Percentiles rank a stretch among this genome's conserved stretches.
phyloP scores from a whole-genome alignment of 257 asterid species.

The Lithospermum erythrorhizon region DNA sequence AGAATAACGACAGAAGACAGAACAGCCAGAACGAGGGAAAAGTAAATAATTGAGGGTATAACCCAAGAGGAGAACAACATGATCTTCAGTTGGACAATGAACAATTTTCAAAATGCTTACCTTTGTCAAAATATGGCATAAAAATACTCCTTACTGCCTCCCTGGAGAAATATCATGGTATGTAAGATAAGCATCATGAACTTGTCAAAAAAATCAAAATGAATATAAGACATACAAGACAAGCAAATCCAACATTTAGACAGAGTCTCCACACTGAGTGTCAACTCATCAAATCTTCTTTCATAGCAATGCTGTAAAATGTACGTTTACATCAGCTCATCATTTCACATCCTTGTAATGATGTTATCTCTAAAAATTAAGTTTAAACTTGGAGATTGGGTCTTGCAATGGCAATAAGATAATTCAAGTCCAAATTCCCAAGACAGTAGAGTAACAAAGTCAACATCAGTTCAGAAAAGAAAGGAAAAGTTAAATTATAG shows the following conservation, averaged over 20 bases:
- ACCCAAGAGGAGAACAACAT: constrained; percentile 4
- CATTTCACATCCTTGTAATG: not conserved
- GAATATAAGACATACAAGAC: not conserved
- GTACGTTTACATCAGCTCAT: not conserved
- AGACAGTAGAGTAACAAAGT: too few species aligned
- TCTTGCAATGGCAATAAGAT: not conserved
- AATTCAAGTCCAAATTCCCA: too few species aligned
- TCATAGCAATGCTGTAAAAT: not conserved
- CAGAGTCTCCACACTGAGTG: not conserved
- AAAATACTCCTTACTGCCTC: constrained; percentile 53
- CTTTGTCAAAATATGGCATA: constrained; percentile 55
- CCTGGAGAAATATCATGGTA: too few species aligned
- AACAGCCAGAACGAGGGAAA: not conserved
- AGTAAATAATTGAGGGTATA: not conserved
- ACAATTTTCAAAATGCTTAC: constrained; percentile 28
- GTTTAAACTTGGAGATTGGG: not conserved
- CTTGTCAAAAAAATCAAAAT: not conserved
- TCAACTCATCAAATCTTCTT: not conserved
- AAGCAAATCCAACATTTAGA: not conserved
- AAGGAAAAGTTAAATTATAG: not conserved
- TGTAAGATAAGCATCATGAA: not conserved
- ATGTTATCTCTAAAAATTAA: not conserved
- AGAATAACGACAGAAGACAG: not conserved
- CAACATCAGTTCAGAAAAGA: not conserved
- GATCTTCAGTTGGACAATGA: constrained; percentile 3